A percentile compares a stretch with the other conserved stretches of the same genome.
Evolutionary conservation across 1,139 yeast genomes (phyloP).

Genomic region (Nakaseomyces kungkrabaensis): DNA sequence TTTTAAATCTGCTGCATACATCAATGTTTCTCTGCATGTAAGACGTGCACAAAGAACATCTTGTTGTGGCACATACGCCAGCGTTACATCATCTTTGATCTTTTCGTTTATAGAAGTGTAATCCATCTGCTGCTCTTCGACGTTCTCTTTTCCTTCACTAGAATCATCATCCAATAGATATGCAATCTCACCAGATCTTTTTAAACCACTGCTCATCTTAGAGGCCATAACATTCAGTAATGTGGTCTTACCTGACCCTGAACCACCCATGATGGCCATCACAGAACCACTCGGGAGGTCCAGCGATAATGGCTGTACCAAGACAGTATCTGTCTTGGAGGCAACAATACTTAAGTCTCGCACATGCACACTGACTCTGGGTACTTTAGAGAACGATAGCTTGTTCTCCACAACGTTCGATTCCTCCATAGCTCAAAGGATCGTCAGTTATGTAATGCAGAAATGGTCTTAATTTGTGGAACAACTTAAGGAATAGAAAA

Average conservation of each 20-base stretch:
- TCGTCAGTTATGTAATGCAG: no score
- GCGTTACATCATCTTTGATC: constrained; percentile 12
- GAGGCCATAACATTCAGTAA: constrained; percentile 62
- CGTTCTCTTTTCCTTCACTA: not conserved
- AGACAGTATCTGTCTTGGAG: constrained; percentile 13
- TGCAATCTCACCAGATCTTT: constrained; percentile 32
- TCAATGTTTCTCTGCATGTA: constrained; percentile 61
- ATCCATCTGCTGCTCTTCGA: not conserved
- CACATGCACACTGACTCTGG: constrained; percentile 19
- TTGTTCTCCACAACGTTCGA: constrained; percentile 16
- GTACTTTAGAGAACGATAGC: constrained; percentile 17
- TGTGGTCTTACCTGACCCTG: constrained; percentile 85
- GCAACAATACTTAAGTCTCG: constrained; percentile 21
- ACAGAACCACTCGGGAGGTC: constrained; percentile 24
- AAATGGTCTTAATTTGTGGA: no score
- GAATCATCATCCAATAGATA: not conserved
- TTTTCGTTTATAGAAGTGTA: not conserved
- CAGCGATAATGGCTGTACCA: constrained; percentile 20
- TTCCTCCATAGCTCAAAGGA: not conserved
- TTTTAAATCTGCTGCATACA: constrained; percentile 62
- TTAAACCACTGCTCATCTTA: constrained; percentile 36
- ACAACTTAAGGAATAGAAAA: no score
- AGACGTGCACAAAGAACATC: constrained; percentile 64
- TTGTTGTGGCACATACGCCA: constrained; percentile 68
- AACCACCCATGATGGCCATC: constrained; percentile 28